Conservation (phyloP, 164 flowering plant species). For the Kingdonia uniflora region DNA sequence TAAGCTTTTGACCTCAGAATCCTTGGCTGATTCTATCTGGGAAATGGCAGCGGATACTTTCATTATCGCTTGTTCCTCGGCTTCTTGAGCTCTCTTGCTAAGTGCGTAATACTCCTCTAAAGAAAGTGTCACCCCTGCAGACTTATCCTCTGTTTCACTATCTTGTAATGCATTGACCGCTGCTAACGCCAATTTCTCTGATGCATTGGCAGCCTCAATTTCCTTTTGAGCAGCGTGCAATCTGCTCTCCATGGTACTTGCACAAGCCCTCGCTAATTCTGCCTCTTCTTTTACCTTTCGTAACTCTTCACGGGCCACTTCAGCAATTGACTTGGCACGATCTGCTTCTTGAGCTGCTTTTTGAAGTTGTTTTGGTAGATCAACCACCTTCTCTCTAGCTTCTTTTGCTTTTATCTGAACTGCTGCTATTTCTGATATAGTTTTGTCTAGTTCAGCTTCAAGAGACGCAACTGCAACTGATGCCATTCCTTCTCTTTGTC, state of each 20-base stretch:
- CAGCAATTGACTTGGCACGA: conserved; percentile 45
- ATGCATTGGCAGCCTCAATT: conserved; percentile 84
- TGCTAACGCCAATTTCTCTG: conserved; percentile 69
- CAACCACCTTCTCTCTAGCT: conserved; percentile 59
- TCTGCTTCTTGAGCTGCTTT: conserved; percentile 69
- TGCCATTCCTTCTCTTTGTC: conserved; percentile 88
- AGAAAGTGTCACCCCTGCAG: conserved; percentile 55
- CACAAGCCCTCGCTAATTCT: conserved; percentile 70
- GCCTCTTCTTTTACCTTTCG: conserved; percentile 63
- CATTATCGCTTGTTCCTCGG: conserved; percentile 67
- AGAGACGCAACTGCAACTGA: conserved; percentile 67
- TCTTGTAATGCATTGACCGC: conserved; percentile 79
- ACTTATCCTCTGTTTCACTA: conserved; percentile 52
- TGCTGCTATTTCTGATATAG: conserved; percentile 39
- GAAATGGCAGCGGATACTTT: conserved; percentile 59
- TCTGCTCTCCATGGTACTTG: conserved; percentile 56
- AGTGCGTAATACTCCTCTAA: conserved; percentile 71
- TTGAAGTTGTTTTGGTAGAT: conserved; percentile 69
- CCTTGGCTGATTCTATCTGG: conserved; percentile 66
- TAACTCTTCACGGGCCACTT: conserved; percentile 50
- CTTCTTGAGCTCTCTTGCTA: conserved; percentile 74
- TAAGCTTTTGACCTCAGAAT: conserved; percentile 50
- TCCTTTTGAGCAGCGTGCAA: conserved; percentile 67
- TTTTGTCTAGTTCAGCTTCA: conserved; percentile 65
- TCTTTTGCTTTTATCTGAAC: conserved; percentile 67